A percentile compares a stretch with the other conserved stretches of the same genome.
Conservation (phyloP, 1,284 basidiomycete species). For the Ganoderma resinaceum region DNA sequence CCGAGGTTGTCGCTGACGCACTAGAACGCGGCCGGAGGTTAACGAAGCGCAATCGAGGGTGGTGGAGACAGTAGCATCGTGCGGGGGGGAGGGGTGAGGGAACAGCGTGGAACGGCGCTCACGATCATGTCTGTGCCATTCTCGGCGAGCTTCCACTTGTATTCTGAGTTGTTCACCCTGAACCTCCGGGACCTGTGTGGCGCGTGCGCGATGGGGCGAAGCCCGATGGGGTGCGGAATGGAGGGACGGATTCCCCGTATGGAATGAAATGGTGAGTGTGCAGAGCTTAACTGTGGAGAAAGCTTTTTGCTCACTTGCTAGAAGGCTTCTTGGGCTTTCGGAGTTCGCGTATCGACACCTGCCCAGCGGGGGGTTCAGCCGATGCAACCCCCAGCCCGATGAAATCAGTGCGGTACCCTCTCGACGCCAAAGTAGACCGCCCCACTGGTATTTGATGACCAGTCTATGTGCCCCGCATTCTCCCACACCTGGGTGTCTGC, state of each 20-base stretch:
- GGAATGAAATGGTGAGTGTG: neutral
- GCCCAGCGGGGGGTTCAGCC: constrained; percentile 6
- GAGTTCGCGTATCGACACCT: constrained; percentile 57
- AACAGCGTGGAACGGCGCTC: constrained; percentile 30
- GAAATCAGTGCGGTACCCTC: constrained; percentile 42
- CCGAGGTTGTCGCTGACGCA: constrained; percentile 50
- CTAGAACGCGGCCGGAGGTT: constrained; percentile 39
- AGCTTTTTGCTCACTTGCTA: constrained; percentile 51
- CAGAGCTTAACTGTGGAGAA: neutral
- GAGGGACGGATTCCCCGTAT: neutral
- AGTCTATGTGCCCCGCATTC: constrained; percentile 59
- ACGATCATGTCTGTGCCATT: constrained; percentile 56
- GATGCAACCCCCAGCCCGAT: neutral
- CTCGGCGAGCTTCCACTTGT: constrained; percentile 64
- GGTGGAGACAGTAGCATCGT: neutral
- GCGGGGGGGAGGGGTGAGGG: neutral
- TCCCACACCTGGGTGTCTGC: constrained; percentile 52
- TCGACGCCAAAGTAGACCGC: constrained; percentile 58
- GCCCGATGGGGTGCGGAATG: neutral
- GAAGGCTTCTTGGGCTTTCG: constrained; percentile 55
- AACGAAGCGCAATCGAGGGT: constrained; percentile 6
- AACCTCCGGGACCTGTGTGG: constrained; percentile 58
- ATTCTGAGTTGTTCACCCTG: constrained; percentile 55
- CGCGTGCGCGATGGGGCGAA: neutral
- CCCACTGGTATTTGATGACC: constrained; percentile 53